Evolutionary conservation across 768 basidiomycete species (phyloP).

Genomic region (Daedaleopsis sinensis): DNA sequence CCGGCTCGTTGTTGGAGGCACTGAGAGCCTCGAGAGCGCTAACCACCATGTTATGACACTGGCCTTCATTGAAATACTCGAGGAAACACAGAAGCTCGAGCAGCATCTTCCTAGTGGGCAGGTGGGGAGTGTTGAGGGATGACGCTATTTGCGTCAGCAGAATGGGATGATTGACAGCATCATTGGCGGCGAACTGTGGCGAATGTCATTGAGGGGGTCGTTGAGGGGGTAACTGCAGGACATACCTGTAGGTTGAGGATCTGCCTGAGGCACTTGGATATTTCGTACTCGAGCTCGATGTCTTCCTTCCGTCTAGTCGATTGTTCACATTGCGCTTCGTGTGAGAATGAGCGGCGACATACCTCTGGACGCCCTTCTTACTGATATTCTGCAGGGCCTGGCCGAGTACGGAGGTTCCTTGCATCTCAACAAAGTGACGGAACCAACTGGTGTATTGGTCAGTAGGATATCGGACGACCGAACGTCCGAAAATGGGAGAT

Average conservation of each 20-base stretch:
- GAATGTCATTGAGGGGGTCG: not conserved
- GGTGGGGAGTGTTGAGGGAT: conserved; percentile 78
- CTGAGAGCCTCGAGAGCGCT: conserved; percentile 77
- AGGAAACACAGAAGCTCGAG: conserved; percentile 80
- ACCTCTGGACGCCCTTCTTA: conserved; percentile 69
- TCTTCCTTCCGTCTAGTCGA: conserved; percentile 60
- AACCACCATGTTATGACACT: conserved; percentile 68
- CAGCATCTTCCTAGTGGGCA: conserved; percentile 76
- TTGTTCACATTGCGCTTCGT: conserved; percentile 16
- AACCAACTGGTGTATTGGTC: conserved; percentile 70
- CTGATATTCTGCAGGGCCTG: conserved; percentile 77
- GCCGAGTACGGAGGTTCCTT: conserved; percentile 84
- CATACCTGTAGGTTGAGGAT: conserved; percentile 72
- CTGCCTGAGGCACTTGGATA: conserved; percentile 83
- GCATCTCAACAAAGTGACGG: conserved; percentile 68
- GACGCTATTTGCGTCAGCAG: conserved; percentile 81
- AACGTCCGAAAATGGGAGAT: not conserved
- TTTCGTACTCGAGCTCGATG: conserved; percentile 78
- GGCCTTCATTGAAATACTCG: conserved; percentile 63
- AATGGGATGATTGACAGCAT: conserved; percentile 71
- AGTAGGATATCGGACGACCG: not conserved
- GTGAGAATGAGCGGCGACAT: conserved; percentile 21
- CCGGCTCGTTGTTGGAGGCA: conserved; percentile 58
- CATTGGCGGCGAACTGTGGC: conserved; percentile 62
- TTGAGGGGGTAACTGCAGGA: conserved; percentile 22